Evolutionary conservation across 1,284 basidiomycete species (phyloP), one percentile per base, ranked within the genome.

Genomic region (Sparassis latifolia): DNA sequence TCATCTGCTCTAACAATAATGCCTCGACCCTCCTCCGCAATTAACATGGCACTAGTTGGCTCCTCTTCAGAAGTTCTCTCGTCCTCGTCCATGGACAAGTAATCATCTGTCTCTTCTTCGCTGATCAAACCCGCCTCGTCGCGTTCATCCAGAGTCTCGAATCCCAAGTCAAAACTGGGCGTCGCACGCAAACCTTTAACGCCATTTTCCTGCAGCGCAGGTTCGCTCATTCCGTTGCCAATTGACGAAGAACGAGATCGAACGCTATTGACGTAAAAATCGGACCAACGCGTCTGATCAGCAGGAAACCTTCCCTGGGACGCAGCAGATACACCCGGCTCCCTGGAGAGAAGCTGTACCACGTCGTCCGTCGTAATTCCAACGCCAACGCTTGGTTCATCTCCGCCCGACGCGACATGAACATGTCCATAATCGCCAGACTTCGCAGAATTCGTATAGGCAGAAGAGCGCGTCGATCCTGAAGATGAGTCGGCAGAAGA

Each of bases 21-120:
- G 12, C 87, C 89, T 37, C 84, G 79, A 5, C 88, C 88, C 68
- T 91, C 86, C 61, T 91, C 88, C 33, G 84, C 89, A 46, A 91
- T 71, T 52, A 89, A 78, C 49, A 82, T 74, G 10, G 88, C 88
- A 47, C 85, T 81, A 0, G 88, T 89, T 44, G 83, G 76, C 58
- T 87, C 83, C 43, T 76, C 75, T 32, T 66, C 63, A n/a, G 77
- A 74, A 32, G 78, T 75, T 4, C 69, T 65, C 5, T 79, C 74
- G 35, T 76, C 75, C 30, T 80, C 79, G 33, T 79, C 76, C 31
- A 66, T 62, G 47, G 55, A 56, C 10, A 71, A 74, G 52, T 84
- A 79, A 55, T 86, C 84, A 60, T 88, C 85, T 29, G 44, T 49
- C 56, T 88, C 87, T 41, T 86, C 85, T 49, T 84, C 87, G 55